phyloP scores from a whole-genome alignment of 352 stramenopile species.

The Phytophthora kernoviae region DNA sequence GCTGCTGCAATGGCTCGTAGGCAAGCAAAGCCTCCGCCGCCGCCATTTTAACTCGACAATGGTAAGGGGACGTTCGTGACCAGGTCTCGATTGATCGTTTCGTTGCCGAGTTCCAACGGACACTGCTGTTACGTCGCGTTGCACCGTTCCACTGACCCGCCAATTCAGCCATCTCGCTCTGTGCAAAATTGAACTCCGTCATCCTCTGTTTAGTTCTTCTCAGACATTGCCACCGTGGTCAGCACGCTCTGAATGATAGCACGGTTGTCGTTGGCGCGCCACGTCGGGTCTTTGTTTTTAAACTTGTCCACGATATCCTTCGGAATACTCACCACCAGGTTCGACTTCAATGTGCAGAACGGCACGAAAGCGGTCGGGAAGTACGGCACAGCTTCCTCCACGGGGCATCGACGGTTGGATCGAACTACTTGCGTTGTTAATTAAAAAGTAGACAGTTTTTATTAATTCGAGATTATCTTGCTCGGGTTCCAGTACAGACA shows the following conservation, averaged over 20 bases:
- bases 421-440: too few species aligned
- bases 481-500: too few species aligned
- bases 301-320: conserved; percentile 44
- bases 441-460: too few species aligned
- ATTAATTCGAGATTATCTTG: too few species aligned
- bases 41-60: conserved; percentile 19
- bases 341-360: conserved; percentile 78
- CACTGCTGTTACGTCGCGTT: background rate
- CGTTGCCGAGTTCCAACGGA: background rate
- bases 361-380: conserved; percentile 71
- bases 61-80: background rate
- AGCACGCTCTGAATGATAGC: conserved; percentile 74
- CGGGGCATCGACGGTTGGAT: conserved; percentile 73
- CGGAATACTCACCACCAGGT: conserved; percentile 62
- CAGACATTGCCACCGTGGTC: too few species aligned
- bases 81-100: background rate
- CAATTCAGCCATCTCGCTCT: too few species aligned
- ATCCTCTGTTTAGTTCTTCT: too few species aligned
- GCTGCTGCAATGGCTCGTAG: conserved; percentile 58
- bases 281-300: conserved; percentile 57
- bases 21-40: conserved; percentile 51
- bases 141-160: too few species aligned
- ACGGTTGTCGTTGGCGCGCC: conserved; percentile 69
- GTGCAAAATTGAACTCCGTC: too few species aligned
- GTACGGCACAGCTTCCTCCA: conserved; percentile 87